Percentiles rank a stretch among this genome's conserved stretches.
Conservation (phyloP, 75 land plant genomes). For the Pinus taeda region DNA sequence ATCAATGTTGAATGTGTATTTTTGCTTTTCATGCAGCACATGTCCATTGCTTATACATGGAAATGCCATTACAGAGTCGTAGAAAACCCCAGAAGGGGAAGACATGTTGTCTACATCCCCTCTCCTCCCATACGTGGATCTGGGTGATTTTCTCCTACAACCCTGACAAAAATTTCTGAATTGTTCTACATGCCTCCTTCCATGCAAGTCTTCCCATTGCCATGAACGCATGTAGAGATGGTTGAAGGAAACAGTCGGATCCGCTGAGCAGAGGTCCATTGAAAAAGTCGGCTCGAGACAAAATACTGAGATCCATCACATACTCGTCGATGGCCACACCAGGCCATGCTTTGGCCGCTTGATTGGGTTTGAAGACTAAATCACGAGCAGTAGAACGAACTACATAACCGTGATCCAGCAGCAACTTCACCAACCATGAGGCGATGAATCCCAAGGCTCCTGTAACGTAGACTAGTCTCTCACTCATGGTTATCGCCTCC, state of each 20-base stretch:
- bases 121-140: no score
- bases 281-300: conserved; percentile 75
- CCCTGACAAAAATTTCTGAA: no score
- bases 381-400: not conserved
- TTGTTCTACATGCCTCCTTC: no score
- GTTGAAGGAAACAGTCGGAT: conserved; percentile 71
- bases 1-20: no score
- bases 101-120: no score
- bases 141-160: no score
- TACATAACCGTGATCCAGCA: conserved; percentile 19
- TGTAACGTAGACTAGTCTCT: conserved; percentile 8
- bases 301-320: conserved; percentile 75
- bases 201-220: no score
- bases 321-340: conserved; percentile 95
- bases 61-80: no score
- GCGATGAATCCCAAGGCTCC: conserved; percentile 18
- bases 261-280: conserved; percentile 63
- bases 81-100: no score
- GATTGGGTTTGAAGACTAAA: conserved; percentile 53
- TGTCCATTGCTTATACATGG: no score
- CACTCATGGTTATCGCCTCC: not conserved
- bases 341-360: conserved; percentile 18
- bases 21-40: no score
- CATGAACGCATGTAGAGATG: no score
- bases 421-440: not conserved